A percentile compares a stretch with the other conserved stretches of the same genome.
Evolutionary conservation across 257 asterid species (phyloP).

Genomic region (Plantago elongata): DNA sequence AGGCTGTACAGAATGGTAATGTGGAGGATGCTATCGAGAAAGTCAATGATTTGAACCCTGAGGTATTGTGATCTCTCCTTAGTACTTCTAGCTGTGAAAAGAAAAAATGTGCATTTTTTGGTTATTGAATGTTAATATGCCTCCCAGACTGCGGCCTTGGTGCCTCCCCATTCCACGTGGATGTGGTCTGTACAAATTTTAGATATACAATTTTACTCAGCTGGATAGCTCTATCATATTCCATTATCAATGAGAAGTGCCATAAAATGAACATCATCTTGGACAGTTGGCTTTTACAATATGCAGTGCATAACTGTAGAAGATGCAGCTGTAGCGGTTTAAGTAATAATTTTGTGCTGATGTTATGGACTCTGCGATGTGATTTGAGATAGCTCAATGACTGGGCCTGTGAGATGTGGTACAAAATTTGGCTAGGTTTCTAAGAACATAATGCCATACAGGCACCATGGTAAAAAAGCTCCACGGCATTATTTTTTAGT

Average conservation of each 20-base stretch:
- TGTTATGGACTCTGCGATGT: too few species aligned
- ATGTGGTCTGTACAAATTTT: background rate
- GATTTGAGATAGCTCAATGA: too few species aligned
- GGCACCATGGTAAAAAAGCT: too few species aligned
- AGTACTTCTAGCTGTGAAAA: background rate
- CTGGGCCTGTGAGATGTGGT: too few species aligned
- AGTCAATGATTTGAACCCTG: conserved; percentile 88
- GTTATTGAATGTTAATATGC: background rate
- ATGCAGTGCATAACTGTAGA: background rate
- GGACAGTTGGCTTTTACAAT: background rate
- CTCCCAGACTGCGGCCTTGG: background rate
- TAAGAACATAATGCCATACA: too few species aligned
- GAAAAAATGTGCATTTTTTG: background rate
- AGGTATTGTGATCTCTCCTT: conserved; percentile 38
- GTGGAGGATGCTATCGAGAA: conserved; percentile 91
- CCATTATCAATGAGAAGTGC: too few species aligned
- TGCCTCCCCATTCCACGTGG: background rate
- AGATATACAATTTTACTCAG: background rate
- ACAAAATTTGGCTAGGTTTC: too few species aligned
- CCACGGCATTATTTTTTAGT: too few species aligned
- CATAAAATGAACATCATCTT: background rate
- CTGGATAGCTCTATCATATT: background rate
- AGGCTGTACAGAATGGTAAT: conserved; percentile 82
- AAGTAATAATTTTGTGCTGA: too few species aligned
- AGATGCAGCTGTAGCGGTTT: too few species aligned